Evolutionary conservation across 352 stramenopile species (phyloP).

Genomic region (Phytophthora foliorum): DNA sequence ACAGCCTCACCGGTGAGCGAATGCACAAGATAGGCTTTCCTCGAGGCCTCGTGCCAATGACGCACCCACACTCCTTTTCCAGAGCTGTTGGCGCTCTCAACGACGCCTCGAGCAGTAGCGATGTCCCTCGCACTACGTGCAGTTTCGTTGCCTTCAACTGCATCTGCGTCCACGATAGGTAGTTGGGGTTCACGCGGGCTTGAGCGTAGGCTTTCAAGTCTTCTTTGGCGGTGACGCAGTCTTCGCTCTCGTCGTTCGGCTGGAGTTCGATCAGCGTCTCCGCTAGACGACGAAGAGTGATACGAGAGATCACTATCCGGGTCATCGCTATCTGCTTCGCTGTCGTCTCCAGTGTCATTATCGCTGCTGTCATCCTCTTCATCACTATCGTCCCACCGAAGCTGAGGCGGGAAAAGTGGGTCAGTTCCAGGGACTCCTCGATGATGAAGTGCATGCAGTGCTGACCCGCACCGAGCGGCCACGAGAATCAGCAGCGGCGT

Average conservation of each 20-base stretch:
- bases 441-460: conserved; percentile 65
- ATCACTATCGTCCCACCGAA: conserved; percentile 63
- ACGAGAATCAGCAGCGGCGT: conserved; percentile 73
- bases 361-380: conserved; percentile 47
- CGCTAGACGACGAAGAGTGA: conserved; percentile 45
- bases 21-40: conserved; percentile 72
- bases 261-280: conserved; percentile 29
- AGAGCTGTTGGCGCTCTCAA: conserved; percentile 16
- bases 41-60: conserved; percentile 62
- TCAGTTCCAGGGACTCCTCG: conserved; percentile 67
- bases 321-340: conserved; percentile 13
- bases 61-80: conserved; percentile 64
- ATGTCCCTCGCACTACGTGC: conserved; percentile 31
- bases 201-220: conserved; percentile 26
- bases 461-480: conserved; percentile 59
- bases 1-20: conserved; percentile 72
- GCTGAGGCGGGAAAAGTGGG: conserved; percentile 72
- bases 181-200: conserved; percentile 28
- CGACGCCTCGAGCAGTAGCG: conserved; percentile 33
- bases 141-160: conserved; percentile 32
- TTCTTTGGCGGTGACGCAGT: conserved; percentile 28
- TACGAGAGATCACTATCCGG: conserved; percentile 27
- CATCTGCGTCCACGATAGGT: conserved; percentile 39
- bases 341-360: conserved; percentile 32
- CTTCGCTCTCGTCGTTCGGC: conserved; percentile 34